Evolutionary conservation across 2,329 filamentous ascomycete genomes (phyloP).

Genomic region (Salinomyces thailandicus): DNA sequence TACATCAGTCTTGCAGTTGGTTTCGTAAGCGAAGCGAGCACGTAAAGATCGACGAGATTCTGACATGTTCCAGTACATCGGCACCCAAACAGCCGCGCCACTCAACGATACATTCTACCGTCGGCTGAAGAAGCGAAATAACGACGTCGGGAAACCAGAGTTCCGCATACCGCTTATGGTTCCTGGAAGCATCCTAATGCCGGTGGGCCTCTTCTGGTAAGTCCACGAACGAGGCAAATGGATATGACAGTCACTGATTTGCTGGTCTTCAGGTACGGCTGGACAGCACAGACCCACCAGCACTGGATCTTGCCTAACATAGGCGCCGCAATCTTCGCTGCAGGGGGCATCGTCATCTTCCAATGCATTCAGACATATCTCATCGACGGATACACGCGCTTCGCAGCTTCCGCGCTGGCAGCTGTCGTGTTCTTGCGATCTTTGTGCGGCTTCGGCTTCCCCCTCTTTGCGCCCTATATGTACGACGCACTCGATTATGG

Average conservation of each 20-base stretch:
- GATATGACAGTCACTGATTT: not conserved
- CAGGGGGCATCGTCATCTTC: constrained; percentile 39
- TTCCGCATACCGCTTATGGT: constrained; percentile 42
- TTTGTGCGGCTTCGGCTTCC: constrained; percentile 46
- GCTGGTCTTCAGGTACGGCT: constrained; percentile 39
- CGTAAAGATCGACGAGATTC: no score
- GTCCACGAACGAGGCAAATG: no score
- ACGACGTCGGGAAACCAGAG: constrained; percentile 26
- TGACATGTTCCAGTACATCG: constrained; percentile 21
- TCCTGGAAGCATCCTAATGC: constrained; percentile 40
- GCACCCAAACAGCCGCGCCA: constrained; percentile 22
- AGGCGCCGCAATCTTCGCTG: constrained; percentile 43
- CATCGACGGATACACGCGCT: constrained; percentile 41
- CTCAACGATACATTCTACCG: constrained; percentile 22
- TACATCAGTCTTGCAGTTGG: constrained; percentile 21
- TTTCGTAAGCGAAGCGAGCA: constrained; percentile 4
- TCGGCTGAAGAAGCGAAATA: constrained; percentile 20
- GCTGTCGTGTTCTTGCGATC: constrained; percentile 45
- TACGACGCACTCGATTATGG: constrained; percentile 34
- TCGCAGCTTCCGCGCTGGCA: constrained; percentile 39
- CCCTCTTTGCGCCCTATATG: constrained; percentile 46
- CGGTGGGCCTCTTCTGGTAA: constrained; percentile 41
- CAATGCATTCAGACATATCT: constrained; percentile 50
- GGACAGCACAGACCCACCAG: constrained; percentile 32
- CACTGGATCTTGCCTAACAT: constrained; percentile 52